These are phyloP conservation scores for Domatiomyces globalis DNA, from an alignment of 2,329 filamentous ascomycete species.

Conservation along the genomic window DNA sequence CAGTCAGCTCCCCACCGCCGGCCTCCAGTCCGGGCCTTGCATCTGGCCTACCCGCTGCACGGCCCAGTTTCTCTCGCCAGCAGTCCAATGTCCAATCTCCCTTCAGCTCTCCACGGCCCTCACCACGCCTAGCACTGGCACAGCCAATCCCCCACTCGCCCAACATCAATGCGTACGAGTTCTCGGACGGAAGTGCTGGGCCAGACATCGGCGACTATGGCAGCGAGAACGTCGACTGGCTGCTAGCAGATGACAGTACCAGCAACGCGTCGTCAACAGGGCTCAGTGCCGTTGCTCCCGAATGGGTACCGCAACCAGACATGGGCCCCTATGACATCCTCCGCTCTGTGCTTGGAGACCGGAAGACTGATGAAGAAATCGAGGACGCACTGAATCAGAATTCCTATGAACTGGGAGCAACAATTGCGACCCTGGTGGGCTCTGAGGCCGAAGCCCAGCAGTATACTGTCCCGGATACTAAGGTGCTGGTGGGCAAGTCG, in stretches of 20 bases:
- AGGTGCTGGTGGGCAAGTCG: constrained; percentile 75
- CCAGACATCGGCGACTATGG: constrained; percentile 81
- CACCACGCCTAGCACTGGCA: constrained; percentile 76
- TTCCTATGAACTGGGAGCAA: constrained; percentile 84
- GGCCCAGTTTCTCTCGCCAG: constrained; percentile 55
- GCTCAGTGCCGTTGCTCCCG: constrained; percentile 68
- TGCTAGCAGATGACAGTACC: constrained; percentile 73
- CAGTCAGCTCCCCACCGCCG: constrained; percentile 67
- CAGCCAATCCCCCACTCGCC: constrained; percentile 93
- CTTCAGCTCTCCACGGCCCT: constrained; percentile 85
- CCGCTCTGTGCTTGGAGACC: constrained; percentile 80
- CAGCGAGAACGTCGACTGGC: constrained; percentile 91
- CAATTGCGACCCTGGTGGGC: constrained; percentile 71
- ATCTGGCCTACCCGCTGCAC: constrained; percentile 59
- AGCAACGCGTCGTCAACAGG: constrained; percentile 58
- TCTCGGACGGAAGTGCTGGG: constrained; percentile 67
- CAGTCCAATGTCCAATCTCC: constrained; percentile 43
- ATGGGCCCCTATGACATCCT: constrained; percentile 99
- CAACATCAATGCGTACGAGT: constrained; percentile 87
- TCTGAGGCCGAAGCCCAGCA: constrained; percentile 32
- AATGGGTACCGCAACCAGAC: constrained; percentile 65
- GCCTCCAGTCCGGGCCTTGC: constrained; percentile 60
- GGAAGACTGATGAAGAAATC: constrained; percentile 84
- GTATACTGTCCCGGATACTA: constrained; percentile 38
- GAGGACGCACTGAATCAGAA: constrained; percentile 79